These are phyloP conservation scores for Cladosporium sphaerospermum DNA, from an alignment of 2,329 filamentous ascomycete species.

Conservation along the genomic window DNA sequence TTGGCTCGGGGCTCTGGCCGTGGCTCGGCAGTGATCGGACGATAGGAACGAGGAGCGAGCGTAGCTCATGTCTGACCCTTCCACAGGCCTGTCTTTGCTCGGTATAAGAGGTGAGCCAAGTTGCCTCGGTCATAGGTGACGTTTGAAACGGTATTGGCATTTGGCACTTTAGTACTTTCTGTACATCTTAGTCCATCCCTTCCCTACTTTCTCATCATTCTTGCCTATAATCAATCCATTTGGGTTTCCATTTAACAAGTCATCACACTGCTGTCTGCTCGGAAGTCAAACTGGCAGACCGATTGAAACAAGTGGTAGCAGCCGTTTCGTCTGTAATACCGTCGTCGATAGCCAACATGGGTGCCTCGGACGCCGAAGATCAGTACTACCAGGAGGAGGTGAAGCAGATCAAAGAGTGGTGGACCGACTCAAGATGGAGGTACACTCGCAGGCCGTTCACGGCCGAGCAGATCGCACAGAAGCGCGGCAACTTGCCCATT, in stretches of 20 bases:
- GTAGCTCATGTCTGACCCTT: neutral
- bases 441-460: constrained; percentile 90
- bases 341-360: constrained; percentile 22
- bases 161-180: neutral
- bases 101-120: neutral
- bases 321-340: constrained; percentile 25
- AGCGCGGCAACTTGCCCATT: constrained; percentile 85
- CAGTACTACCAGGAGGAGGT: constrained; percentile 75
- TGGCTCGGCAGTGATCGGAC: constrained; percentile 10
- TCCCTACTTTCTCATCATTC: neutral
- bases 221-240: neutral
- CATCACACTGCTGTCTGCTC: neutral
- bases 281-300: constrained; percentile 27
- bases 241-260: neutral
- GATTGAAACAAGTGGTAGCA: constrained; percentile 28
- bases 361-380: constrained; percentile 56
- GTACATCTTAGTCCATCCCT: neutral
- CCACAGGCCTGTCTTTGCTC: neutral
- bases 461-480: constrained; percentile 92
- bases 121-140: constrained; percentile 10
- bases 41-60: constrained; percentile 5
- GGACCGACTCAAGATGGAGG: constrained; percentile 85
- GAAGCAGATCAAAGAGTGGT: constrained; percentile 86
- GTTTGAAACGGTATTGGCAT: constrained; percentile 7
- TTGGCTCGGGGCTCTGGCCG: neutral